Percentiles rank a stretch among this genome's conserved stretches.
phyloP scores from a whole-genome alignment of 2,329 filamentous ascomycete species.

The Cladophialophora chaetospira region DNA sequence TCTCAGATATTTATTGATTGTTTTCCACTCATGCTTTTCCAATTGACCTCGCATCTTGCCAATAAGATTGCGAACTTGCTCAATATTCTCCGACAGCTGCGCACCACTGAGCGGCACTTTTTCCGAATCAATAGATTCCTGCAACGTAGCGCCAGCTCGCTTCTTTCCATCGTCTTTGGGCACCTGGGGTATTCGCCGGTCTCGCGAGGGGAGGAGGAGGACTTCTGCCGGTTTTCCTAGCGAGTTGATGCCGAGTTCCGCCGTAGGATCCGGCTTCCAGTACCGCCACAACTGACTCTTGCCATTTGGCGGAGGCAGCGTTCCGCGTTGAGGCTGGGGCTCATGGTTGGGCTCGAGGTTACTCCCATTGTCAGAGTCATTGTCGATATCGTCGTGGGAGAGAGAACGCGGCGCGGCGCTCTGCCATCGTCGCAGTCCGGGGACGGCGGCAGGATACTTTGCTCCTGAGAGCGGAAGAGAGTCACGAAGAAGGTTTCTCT shows the following conservation, averaged over 20 bases:
- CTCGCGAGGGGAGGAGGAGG: slow-evolving; percentile 37
- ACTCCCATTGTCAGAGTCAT: slow-evolving; percentile 1
- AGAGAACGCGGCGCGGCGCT: slow-evolving; percentile 10
- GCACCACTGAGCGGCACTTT: slow-evolving; percentile 18
- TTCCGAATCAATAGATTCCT: slow-evolving; percentile 28
- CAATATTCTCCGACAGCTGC: slow-evolving; percentile 27
- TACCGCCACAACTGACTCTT: slow-evolving; percentile 14
- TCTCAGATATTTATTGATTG: slow-evolving; percentile 13
- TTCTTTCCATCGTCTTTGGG: slow-evolving; percentile 10
- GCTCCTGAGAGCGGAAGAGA: background rate
- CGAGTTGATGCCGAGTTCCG: slow-evolving; percentile 38
- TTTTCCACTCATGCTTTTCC: slow-evolving; percentile 17
- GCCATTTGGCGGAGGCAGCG: background rate
- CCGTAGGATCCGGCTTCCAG: slow-evolving; percentile 26
- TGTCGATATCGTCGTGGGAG: slow-evolving; percentile 11
- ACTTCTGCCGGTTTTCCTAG: slow-evolving; percentile 44
- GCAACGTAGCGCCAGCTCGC: slow-evolving; percentile 10
- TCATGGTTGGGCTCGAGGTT: background rate
- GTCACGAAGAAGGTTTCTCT: slow-evolving; percentile 10
- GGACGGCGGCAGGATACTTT: background rate
- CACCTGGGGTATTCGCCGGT: slow-evolving; percentile 28
- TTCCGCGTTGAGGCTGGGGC: background rate
- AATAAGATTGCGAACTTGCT: slow-evolving; percentile 19
- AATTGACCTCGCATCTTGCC: slow-evolving; percentile 22
- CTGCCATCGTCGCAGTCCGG: slow-evolving; percentile 16